phyloP scores from a whole-genome alignment of 352 stramenopile species.

The Phytophthora pinifolia region DNA sequence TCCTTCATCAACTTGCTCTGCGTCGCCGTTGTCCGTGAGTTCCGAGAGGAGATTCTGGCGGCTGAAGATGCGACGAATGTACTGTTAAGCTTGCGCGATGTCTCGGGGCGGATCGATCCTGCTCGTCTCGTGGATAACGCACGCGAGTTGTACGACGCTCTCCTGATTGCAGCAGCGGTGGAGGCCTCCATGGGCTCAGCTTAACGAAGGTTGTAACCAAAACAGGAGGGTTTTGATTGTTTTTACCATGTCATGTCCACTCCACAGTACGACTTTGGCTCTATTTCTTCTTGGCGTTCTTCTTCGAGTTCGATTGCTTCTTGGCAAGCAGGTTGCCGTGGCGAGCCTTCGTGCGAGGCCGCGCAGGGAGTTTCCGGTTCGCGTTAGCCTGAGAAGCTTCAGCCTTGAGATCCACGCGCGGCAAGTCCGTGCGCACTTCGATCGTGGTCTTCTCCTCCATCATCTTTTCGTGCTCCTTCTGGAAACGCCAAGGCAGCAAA shows the following conservation, averaged over 20 bases:
- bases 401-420: conserved; percentile 62
- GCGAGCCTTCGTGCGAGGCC: conserved; percentile 29
- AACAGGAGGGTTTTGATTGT: conserved; percentile 6
- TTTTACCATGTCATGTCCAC: neutral
- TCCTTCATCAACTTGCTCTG: conserved; percentile 79
- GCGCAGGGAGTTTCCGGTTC: conserved; percentile 17
- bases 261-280: conserved; percentile 1
- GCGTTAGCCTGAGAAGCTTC: conserved; percentile 15
- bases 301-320: conserved; percentile 31
- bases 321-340: conserved; percentile 37
- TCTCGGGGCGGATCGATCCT: conserved; percentile 48
- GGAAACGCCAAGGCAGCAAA: conserved; percentile 8
- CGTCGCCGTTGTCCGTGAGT: conserved; percentile 69
- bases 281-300: conserved; percentile 35
- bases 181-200: conserved; percentile 40
- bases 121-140: conserved; percentile 59
- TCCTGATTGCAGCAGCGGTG: conserved; percentile 60
- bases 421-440: conserved; percentile 68
- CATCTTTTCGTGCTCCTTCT: conserved; percentile 78
- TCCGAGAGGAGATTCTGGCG: conserved; percentile 59
- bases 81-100: conserved; percentile 56
- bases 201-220: conserved; percentile 9
- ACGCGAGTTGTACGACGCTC: conserved; percentile 61
- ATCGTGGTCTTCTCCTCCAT: conserved; percentile 61
- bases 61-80: conserved; percentile 62